Percentiles rank a stretch among this genome's conserved stretches.
Conservation (phyloP, 805 yeast species). For the Starmerella bombicola region DNA sequence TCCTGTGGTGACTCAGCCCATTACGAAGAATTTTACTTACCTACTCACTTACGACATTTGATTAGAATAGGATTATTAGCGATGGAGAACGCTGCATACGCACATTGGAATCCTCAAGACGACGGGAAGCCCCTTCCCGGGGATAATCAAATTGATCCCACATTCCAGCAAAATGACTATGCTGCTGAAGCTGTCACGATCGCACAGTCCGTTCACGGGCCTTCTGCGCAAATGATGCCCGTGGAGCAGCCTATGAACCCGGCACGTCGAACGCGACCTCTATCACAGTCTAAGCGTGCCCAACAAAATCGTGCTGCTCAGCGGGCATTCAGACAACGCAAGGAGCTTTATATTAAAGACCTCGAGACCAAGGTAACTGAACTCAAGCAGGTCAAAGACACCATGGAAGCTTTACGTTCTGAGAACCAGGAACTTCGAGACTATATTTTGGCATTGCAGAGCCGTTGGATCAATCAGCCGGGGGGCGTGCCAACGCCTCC, state of each 20-base stretch:
- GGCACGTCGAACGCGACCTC: conserved; percentile 31
- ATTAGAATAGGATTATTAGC: conserved; percentile 19
- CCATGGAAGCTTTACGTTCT: conserved; percentile 51
- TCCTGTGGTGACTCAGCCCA: conserved; percentile 19
- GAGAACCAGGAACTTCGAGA: conserved; percentile 65
- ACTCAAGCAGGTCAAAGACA: conserved; percentile 48
- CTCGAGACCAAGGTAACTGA: conserved; percentile 59
- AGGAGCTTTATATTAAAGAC: conserved; percentile 69
- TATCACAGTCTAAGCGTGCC: conserved; percentile 67
- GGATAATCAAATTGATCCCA: conserved; percentile 25
- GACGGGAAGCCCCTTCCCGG: conserved; percentile 23
- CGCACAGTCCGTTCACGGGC: conserved; percentile 24
- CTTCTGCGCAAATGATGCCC: conserved; percentile 21
- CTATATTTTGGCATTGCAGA: conserved; percentile 57
- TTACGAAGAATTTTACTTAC: conserved; percentile 17
- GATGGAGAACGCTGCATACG: conserved; percentile 24
- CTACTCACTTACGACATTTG: conserved; percentile 21
- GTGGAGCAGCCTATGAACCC: conserved; percentile 26
- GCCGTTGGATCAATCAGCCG: conserved; percentile 46
- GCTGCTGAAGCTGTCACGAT: conserved; percentile 27
- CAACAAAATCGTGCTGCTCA: conserved; percentile 88
- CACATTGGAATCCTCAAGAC: conserved; percentile 23
- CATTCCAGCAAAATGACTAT: conserved; percentile 24
- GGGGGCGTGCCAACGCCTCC: conserved; percentile 37
- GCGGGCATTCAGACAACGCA: conserved; percentile 75